These are phyloP conservation scores for Crataegus laevigata DNA, from an alignment of 306 rosid genomes.

Conservation along the genomic window DNA sequence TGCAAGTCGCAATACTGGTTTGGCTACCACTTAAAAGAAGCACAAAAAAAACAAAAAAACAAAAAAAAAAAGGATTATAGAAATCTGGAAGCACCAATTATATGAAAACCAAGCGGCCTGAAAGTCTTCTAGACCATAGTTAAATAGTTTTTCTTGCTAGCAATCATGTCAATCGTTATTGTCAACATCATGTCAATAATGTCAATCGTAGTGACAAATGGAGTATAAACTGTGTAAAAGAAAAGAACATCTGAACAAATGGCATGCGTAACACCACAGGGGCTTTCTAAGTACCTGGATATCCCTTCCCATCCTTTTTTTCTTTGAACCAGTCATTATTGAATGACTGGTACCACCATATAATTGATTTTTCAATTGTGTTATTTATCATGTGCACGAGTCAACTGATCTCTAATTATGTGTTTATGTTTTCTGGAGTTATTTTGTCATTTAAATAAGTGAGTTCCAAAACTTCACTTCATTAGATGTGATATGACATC, in stretches of 20 bases:
- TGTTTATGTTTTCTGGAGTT: neutral
- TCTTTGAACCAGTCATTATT: neutral
- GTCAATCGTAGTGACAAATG: no score
- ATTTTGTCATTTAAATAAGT: neutral
- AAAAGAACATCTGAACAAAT: no score
- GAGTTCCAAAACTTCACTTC: neutral
- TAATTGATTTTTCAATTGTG: neutral
- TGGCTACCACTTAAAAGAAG: neutral
- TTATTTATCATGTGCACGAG: neutral
- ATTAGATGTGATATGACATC: neutral
- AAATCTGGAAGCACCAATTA: neutral
- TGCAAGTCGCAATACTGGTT: neutral
- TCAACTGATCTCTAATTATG: neutral
- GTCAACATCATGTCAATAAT: neutral
- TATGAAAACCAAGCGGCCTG: neutral
- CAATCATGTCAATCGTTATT: neutral
- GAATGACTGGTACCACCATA: neutral
- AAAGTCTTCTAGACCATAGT: neutral
- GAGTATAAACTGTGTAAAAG: no score
- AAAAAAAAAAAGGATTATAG: neutral
- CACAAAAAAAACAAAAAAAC: neutral
- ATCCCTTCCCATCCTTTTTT: no score
- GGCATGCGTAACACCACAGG: neutral
- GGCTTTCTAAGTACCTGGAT: neutral
- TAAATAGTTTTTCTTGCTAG: neutral